phyloP scores from a whole-genome alignment of 495 filamentous ascomycete species.

The Parathielavia hyrcaniae region DNA sequence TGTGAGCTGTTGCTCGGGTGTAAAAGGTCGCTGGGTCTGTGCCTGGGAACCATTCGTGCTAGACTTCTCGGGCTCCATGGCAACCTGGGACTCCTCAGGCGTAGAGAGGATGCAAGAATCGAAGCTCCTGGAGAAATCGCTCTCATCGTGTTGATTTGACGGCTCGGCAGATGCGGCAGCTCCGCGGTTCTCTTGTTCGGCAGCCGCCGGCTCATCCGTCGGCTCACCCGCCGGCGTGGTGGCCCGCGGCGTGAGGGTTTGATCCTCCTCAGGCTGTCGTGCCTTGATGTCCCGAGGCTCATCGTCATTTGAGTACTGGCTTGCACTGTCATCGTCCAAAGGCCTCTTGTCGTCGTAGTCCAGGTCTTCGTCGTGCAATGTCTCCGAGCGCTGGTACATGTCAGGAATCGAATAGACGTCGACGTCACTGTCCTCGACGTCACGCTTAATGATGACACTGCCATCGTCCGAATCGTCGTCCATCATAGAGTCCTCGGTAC shows the following conservation, averaged over 20 bases:
- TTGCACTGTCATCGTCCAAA: conserved; percentile 24
- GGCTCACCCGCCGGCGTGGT: conserved; percentile 33
- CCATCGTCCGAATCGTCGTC: conserved; percentile 39
- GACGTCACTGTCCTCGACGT: conserved; percentile 54
- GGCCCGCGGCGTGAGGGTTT: conserved; percentile 45
- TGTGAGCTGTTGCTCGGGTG: conserved; percentile 52
- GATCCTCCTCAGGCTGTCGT: conserved; percentile 21
- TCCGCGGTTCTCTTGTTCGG: background rate
- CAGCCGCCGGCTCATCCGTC: conserved; percentile 23
- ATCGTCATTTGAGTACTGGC: conserved; percentile 26
- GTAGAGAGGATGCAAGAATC: conserved; percentile 41
- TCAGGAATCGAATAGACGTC: conserved; percentile 73
- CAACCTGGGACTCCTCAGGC: conserved; percentile 30
- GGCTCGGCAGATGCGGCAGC: conserved; percentile 12
- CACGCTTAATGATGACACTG: conserved; percentile 63
- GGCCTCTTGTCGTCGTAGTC: conserved; percentile 35
- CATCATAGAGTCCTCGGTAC: conserved; percentile 50
- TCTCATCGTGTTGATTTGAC: conserved; percentile 24
- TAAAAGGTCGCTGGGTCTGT: conserved; percentile 52
- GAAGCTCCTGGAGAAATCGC: conserved; percentile 37
- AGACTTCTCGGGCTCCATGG: conserved; percentile 32
- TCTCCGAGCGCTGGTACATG: conserved; percentile 40
- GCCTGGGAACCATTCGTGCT: conserved; percentile 49
- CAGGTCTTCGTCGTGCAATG: conserved; percentile 37
- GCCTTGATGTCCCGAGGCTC: conserved; percentile 7